Conservation (phyloP, 805 yeast genomes). For the Vanderwaltozyma verrucispora region DNA sequence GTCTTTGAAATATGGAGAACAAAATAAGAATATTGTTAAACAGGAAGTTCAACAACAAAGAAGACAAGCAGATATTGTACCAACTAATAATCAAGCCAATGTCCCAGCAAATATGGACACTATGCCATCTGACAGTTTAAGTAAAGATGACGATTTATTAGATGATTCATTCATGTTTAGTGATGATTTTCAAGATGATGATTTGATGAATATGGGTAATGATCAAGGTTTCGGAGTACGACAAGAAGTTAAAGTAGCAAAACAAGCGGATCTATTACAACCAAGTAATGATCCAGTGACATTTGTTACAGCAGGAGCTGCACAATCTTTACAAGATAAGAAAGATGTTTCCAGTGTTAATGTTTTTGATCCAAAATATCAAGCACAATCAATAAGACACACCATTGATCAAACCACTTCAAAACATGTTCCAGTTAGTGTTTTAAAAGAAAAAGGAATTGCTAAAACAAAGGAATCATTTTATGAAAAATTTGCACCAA, state of each 20-base stretch:
- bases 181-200: slow-evolving; percentile 35
- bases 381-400: slow-evolving; percentile 45
- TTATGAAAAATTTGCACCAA: slow-evolving; percentile 26
- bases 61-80: not conserved
- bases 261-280: slow-evolving; percentile 3
- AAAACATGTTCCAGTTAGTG: slow-evolving; percentile 37
- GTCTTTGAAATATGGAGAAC: not conserved
- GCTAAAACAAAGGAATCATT: slow-evolving; percentile 12
- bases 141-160: slow-evolving; percentile 27
- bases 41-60: not conserved
- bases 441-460: slow-evolving; percentile 18
- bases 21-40: not conserved
- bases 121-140: slow-evolving; percentile 1
- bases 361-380: slow-evolving; percentile 46
- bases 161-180: slow-evolving; percentile 48
- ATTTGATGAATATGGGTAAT: slow-evolving; percentile 28
- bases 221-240: not conserved
- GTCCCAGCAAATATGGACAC: not conserved
- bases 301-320: slow-evolving; percentile 58
- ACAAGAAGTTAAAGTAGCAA: not conserved
- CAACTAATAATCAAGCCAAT: no score
- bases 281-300: slow-evolving; percentile 12
- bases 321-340: slow-evolving; percentile 43
- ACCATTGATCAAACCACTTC: slow-evolving; percentile 62
- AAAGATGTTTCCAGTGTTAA: slow-evolving; percentile 30